A percentile compares a stretch with the other conserved stretches of the same genome.
These are phyloP conservation scores for Exophiala oligosperma DNA, from an alignment of 2,329 filamentous ascomycete genomes.

Conservation along the genomic window DNA sequence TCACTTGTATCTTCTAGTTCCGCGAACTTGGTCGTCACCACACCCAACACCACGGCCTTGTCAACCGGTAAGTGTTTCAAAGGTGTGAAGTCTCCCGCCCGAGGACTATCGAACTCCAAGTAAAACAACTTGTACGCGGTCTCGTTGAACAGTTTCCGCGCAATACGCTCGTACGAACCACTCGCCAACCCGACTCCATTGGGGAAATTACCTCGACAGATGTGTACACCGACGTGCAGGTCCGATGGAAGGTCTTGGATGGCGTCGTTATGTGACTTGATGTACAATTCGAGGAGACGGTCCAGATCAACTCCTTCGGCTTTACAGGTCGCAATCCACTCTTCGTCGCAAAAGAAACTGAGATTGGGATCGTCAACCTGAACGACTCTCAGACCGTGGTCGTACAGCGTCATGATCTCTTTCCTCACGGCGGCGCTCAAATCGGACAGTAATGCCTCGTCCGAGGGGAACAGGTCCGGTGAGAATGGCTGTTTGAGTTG, in stretches of 20 bases:
- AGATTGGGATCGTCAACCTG: slow-evolving; percentile 69
- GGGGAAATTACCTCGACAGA: slow-evolving; percentile 23
- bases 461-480: slow-evolving; percentile 42
- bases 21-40: slow-evolving; percentile 21
- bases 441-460: slow-evolving; percentile 61
- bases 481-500: slow-evolving; percentile 55
- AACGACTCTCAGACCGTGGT: slow-evolving; percentile 64
- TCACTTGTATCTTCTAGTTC: slow-evolving; percentile 17
- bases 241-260: slow-evolving; percentile 10
- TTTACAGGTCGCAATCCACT: slow-evolving; percentile 70
- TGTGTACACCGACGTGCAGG: slow-evolving; percentile 18
- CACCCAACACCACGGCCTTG: slow-evolving; percentile 22
- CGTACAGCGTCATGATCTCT: slow-evolving; percentile 61
- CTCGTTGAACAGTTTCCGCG: slow-evolving; percentile 18
- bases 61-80: slow-evolving; percentile 18
- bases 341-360: slow-evolving; percentile 71
- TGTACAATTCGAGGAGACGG: slow-evolving; percentile 72
- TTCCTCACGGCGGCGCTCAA: slow-evolving; percentile 65
- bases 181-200: slow-evolving; percentile 16
- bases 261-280: slow-evolving; percentile 55
- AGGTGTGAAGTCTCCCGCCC: slow-evolving; percentile 23
- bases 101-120: slow-evolving; percentile 24
- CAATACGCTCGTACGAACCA: slow-evolving; percentile 22
- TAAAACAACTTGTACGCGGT: slow-evolving; percentile 20
- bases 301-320: slow-evolving; percentile 68